Conservation (phyloP, 306 rosid genomes). For the Glycyrrhiza uralensis region DNA sequence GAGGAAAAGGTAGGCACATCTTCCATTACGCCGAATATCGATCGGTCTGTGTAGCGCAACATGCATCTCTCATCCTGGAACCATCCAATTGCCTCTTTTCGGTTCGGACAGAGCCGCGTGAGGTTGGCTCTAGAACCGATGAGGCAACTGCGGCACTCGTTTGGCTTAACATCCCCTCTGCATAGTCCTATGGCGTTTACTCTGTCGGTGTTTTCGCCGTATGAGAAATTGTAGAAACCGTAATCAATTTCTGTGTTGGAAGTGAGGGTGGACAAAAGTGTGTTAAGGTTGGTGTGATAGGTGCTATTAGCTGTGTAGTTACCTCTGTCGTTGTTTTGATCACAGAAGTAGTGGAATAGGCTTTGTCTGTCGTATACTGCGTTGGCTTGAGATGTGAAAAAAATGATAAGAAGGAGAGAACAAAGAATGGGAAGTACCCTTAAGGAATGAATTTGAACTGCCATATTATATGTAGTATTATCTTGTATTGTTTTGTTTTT, state of each 20-base stretch:
- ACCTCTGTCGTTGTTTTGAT: not conserved
- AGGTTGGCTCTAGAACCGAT: not conserved
- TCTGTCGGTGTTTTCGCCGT: not conserved
- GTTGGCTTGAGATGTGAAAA: not conserved
- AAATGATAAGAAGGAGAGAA: not conserved
- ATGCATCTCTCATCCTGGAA: not conserved
- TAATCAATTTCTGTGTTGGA: not conserved
- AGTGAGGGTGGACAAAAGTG: not conserved
- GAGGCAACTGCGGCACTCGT: not conserved
- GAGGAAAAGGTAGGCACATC: not conserved
- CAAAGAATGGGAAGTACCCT: too few relatives aligned
- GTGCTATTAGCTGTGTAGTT: constrained; percentile 6
- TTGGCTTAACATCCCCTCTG: not conserved
- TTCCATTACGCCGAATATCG: not conserved
- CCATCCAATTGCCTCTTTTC: not conserved
- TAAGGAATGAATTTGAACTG: not conserved
- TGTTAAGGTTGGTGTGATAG: not conserved
- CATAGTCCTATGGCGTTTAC: not conserved
- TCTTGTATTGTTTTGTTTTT: too few relatives aligned
- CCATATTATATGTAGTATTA: too few relatives aligned
- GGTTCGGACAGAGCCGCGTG: not conserved
- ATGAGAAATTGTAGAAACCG: constrained; percentile 3
- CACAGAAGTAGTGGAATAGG: not conserved
- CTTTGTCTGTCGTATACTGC: not conserved
- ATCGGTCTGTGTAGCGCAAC: not conserved